Conservation (phyloP, 805 yeast genomes). For the Metschnikowia lachancei region DNA sequence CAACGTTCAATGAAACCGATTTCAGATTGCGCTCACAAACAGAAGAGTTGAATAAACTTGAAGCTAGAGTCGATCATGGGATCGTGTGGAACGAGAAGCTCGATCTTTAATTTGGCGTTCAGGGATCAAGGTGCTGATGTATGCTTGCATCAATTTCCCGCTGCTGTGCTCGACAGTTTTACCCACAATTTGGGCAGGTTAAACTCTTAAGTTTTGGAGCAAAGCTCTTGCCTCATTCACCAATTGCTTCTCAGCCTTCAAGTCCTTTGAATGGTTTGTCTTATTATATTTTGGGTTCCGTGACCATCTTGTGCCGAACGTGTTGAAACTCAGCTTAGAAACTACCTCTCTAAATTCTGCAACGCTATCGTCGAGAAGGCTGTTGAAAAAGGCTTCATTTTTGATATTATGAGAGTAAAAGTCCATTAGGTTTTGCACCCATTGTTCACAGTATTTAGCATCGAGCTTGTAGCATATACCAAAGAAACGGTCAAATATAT, state of each 20-base stretch:
- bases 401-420: slow-evolving; percentile 5
- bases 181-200: neutral
- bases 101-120: neutral
- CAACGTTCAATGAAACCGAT: slow-evolving; percentile 50
- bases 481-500: slow-evolving; percentile 17
- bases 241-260: neutral
- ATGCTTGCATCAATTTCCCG: neutral
- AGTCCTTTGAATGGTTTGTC: neutral
- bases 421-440: slow-evolving; percentile 10
- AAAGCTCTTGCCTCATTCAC: neutral
- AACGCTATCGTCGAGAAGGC: slow-evolving; percentile 9
- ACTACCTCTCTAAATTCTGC: slow-evolving; percentile 5
- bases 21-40: slow-evolving; percentile 32
- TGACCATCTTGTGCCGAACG: slow-evolving; percentile 5
- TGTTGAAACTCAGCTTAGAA: slow-evolving; percentile 2
- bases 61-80: slow-evolving; percentile 14
- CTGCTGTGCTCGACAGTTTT: neutral
- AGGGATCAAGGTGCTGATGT: neutral
- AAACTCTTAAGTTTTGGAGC: neutral
- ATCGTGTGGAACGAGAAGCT: slow-evolving; percentile 18
- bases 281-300: neutral
- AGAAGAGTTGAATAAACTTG: slow-evolving; percentile 11
- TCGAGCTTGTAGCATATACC: slow-evolving; percentile 14
- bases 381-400: slow-evolving; percentile 4
- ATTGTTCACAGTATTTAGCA: slow-evolving; percentile 14